Base-by-base conservation (phyloP, 2,329 filamentous ascomycete species). In the Aspergillus alliaceus region DNA sequence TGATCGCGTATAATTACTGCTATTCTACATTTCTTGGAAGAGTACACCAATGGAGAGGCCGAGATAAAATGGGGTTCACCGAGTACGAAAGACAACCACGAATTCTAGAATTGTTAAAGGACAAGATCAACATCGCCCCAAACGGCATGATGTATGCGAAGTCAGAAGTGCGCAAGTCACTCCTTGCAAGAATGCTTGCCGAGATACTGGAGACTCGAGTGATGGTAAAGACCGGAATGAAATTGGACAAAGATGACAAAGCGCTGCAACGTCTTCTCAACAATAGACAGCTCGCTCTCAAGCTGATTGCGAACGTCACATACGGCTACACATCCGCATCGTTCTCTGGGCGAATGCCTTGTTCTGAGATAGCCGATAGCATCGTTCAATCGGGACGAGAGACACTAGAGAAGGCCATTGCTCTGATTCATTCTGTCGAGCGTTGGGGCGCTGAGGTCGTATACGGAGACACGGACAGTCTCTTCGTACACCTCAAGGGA, bases 1-100 rank as follows among this genome's bases (percentile, higher is more conserved):
- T 99, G 92, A 98, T 99, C 69, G 95, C 95, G 0, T 98, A 99
- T 79, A 99, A 99, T 69, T 95, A 97, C 71, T 99, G 95, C 77
- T 99, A 99, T 71, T 98, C 95, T 0, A 99, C 95, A 0, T 99
- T 93, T 65, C 81, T 98, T 0, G 95, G 95, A 0, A 86, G 95
- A 29, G 87, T 96, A 37, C 85, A 87, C 27, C 86, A 87, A 65
- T 97, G 93, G 93, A 86, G 91, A n/a, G 93, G 92, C 2, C 86
- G 84, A 29, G 93, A 91, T 78, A 96, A 98, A 76, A 91, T 99
- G 89, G 95, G 95, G 0, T 96, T 98, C 70, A 86, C 87, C 27
- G 89, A 96, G 59, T 98, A 96, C 75, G 82, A 88, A 61, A 86
- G 95, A 24, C 86, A 93, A 62, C 82, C 87, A 32, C 84, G 89